Evolutionary conservation across 2,329 filamentous ascomycete genomes (phyloP), one percentile per base, ranked within the genome.

Genomic region (Colletotrichum sp.): DNA sequence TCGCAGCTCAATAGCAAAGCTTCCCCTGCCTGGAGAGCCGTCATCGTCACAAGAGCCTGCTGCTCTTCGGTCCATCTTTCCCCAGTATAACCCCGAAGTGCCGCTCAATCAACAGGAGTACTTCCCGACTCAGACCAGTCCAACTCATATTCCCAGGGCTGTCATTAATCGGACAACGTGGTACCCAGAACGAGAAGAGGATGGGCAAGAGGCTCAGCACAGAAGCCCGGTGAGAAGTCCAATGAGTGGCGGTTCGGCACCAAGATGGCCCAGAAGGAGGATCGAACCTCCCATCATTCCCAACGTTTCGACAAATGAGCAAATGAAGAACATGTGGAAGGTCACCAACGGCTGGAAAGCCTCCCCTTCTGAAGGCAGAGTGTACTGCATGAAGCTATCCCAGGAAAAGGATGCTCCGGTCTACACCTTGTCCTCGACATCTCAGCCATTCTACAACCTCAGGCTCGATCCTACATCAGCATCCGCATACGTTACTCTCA

Each of bases 41-140:
- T 74, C 80, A 6, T 78, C 80, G 60, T 67, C 75, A 8, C 71
- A 67, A 36, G 60, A 74, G 36, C 76, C 67, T 83, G 87, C 34
- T 8, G 85, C 89, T 0, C 88, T 94, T 79, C 90, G 91, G 36
- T 96, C 94, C 28, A 95, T 96, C 79, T 96, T 96, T 79, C 94
- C 94, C 9, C 89, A 90, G 34, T 96, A 95, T 81, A 92, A 96
- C 80, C 93, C 92, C 5, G 89, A 89, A 2, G 82, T 95, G 28
- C 88, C 93, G 7, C 88, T 95, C 5, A 88, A 92, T 71, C 90
- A 92, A 73, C 94, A 96, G 80, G 85, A 91, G 63, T 96, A 96
- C 84, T 93, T 90, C 65, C 93, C 94, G 4, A 93, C 91, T 1
- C 91, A 93, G 81, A 85, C 89, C 71, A 92, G 90, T 75, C 92